These are phyloP conservation scores for Glycine latifolia DNA, from an alignment of 306 rosid genomes.

Conservation along the genomic window DNA sequence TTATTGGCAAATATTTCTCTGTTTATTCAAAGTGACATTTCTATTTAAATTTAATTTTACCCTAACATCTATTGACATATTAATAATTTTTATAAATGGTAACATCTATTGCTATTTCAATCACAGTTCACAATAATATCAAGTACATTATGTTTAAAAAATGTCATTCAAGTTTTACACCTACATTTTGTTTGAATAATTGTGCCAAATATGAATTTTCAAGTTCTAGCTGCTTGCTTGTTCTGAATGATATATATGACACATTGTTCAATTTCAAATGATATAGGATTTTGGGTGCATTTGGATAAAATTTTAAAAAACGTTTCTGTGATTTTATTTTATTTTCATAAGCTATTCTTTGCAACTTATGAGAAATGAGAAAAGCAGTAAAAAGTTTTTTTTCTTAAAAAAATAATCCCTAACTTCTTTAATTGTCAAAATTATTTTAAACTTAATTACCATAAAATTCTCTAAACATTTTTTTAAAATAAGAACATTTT, in stretches of 20 bases:
- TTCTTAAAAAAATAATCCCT: no score
- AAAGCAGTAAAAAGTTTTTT: not conserved
- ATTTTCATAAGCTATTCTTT: not conserved
- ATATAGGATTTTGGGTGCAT: constrained; percentile 32
- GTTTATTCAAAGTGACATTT: constrained; percentile 20
- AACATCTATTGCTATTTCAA: constrained; percentile 27
- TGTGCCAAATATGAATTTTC: constrained; percentile 31
- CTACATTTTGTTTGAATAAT: constrained; percentile 14
- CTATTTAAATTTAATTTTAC: constrained; percentile 7
- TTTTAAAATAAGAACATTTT: not conserved
- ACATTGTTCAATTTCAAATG: not conserved
- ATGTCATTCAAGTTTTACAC: not conserved
- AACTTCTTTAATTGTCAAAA: not conserved
- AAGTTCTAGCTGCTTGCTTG: constrained; percentile 17
- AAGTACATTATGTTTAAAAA: not conserved
- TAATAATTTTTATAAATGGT: not conserved
- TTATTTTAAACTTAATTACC: not conserved
- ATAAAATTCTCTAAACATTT: not conserved
- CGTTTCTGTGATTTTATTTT: not conserved
- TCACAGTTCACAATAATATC: constrained; percentile 21
- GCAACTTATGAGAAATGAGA: constrained; percentile 4
- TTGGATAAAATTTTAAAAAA: constrained; percentile 4
- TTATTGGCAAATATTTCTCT: constrained; percentile 23
- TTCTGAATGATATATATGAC: constrained; percentile 7
- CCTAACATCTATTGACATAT: not conserved